Conservation (phyloP, 2,329 filamentous ascomycete species). For the Claviceps maximensis region DNA sequence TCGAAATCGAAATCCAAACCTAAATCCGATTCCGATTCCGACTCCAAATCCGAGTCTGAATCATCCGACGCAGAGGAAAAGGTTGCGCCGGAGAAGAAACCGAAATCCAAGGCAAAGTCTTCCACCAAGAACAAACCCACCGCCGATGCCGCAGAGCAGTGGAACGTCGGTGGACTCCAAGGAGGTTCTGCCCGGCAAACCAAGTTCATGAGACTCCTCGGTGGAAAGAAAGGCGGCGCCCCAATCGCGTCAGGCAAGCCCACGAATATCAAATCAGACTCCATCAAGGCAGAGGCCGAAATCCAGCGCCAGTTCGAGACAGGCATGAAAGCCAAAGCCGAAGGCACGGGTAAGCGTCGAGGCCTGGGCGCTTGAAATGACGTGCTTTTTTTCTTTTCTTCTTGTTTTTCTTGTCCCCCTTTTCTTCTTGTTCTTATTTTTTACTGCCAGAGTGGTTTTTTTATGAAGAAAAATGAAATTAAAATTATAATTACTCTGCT, state of each 20-base stretch:
- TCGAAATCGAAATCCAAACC: neutral
- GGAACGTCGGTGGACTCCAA: constrained; percentile 39
- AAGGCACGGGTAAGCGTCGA: constrained; percentile 32
- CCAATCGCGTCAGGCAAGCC: constrained; percentile 1
- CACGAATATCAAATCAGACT: constrained; percentile 10
- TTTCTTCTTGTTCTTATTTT: too few species aligned
- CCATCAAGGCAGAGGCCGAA: constrained; percentile 33
- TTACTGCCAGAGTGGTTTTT: too few species aligned
- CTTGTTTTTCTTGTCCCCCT: too few species aligned
- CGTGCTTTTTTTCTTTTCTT: too few species aligned
- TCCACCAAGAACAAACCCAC: constrained; percentile 12
- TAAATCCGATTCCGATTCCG: neutral
- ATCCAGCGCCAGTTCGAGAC: constrained; percentile 44
- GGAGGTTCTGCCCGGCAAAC: constrained; percentile 37
- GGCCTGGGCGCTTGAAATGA: constrained; percentile 36
- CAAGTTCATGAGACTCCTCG: constrained; percentile 45
- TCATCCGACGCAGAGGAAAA: neutral
- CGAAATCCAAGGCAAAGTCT: neutral
- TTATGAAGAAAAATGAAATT: too few species aligned
- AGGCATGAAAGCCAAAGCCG: constrained; percentile 43
- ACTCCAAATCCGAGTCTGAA: neutral
- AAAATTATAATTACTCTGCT: too few species aligned
- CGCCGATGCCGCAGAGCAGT: constrained; percentile 25
- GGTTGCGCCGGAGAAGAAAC: neutral
- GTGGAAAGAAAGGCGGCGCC: constrained; percentile 33